phyloP scores from a whole-genome alignment of 2,329 filamentous ascomycete genomes.

The Aureobasidium sp. region DNA sequence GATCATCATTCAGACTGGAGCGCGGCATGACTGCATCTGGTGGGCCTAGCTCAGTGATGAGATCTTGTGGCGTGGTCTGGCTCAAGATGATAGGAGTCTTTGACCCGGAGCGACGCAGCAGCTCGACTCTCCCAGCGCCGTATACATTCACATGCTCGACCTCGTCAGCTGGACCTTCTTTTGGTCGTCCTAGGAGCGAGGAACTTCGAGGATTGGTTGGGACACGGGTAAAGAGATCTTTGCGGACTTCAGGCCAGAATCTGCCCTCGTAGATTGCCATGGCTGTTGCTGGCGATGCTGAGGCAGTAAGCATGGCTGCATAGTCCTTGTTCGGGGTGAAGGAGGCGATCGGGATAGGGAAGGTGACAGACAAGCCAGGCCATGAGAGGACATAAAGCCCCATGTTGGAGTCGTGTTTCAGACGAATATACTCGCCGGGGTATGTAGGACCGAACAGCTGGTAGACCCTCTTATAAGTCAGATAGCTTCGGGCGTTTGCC shows the following conservation, averaged over 20 bases:
- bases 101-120: slow-evolving; percentile 62
- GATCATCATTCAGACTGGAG: slow-evolving; percentile 8
- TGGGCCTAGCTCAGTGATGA: slow-evolving; percentile 83
- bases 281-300: slow-evolving; percentile 67
- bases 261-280: slow-evolving; percentile 89
- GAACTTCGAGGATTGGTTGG: slow-evolving; percentile 69
- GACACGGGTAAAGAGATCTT: slow-evolving; percentile 66
- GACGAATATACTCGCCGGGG: slow-evolving; percentile 80
- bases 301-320: slow-evolving; percentile 75
- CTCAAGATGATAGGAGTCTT: slow-evolving; percentile 69
- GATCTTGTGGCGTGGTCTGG: slow-evolving; percentile 83
- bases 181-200: slow-evolving; percentile 60
- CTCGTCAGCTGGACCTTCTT: slow-evolving; percentile 80
- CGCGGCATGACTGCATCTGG: slow-evolving; percentile 78
- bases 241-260: slow-evolving; percentile 81
- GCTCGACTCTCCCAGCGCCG: slow-evolving; percentile 70
- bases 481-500: slow-evolving; percentile 62
- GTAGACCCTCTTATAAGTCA: slow-evolving; percentile 57
- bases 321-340: slow-evolving; percentile 76
- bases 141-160: slow-evolving; percentile 72
- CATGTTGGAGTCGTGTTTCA: slow-evolving; percentile 46
- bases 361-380: slow-evolving; percentile 88
- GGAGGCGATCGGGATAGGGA: slow-evolving; percentile 65
- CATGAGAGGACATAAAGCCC: slow-evolving; percentile 90
- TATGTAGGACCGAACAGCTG: slow-evolving; percentile 93